phyloP scores from a whole-genome alignment of 2,329 filamentous ascomycete genomes.

The Coniochaeta ligniaria region DNA sequence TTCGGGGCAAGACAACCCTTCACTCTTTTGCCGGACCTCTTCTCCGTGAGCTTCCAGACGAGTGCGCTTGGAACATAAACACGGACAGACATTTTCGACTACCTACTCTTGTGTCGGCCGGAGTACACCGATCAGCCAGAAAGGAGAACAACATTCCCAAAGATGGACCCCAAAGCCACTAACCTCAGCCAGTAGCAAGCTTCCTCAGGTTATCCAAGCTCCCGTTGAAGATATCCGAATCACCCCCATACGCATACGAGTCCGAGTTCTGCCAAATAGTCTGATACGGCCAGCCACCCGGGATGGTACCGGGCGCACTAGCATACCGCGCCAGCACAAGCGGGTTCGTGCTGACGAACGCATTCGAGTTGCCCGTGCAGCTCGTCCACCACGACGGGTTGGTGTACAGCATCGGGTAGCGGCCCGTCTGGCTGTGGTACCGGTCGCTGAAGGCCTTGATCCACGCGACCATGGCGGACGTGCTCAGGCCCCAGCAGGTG shows the following conservation, averaged over 20 bases:
- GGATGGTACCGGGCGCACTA: constrained; percentile 32
- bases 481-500: constrained; percentile 37
- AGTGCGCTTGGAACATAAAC: no score
- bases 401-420: constrained; percentile 46
- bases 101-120: no score
- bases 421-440: constrained; percentile 36
- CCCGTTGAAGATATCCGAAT: constrained; percentile 46
- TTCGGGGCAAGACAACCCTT: no score
- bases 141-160: no score
- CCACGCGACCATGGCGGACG: constrained; percentile 41
- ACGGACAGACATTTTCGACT: no score
- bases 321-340: constrained; percentile 39
- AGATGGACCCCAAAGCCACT: no score
- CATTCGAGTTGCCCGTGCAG: constrained; percentile 42
- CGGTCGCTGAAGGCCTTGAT: constrained; percentile 44
- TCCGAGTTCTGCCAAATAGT: constrained; percentile 49
- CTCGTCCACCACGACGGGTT: constrained; percentile 45
- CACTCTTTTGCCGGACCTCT: no score
- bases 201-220: constrained; percentile 5
- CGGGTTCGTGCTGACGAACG: constrained; percentile 37
- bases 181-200: constrained; percentile 4
- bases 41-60: no score
- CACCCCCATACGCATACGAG: constrained; percentile 40
- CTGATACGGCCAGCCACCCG: constrained; percentile 43
- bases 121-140: no score